A percentile compares a stretch with the other conserved stretches of the same genome.
Conservation (phyloP, 805 yeast species). For the Yamadazyma laniorum region DNA sequence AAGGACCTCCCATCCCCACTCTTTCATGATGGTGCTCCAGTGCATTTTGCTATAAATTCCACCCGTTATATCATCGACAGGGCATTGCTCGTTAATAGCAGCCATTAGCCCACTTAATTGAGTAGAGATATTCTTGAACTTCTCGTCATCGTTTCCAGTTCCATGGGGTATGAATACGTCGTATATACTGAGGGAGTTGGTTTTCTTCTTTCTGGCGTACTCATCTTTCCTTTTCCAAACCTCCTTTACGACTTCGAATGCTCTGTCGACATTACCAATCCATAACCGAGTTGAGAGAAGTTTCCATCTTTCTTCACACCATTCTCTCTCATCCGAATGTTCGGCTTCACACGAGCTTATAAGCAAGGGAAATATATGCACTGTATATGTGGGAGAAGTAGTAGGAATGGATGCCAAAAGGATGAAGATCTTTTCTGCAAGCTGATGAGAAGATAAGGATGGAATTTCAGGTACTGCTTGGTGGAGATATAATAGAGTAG, state of each 20-base stretch:
- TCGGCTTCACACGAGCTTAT: constrained; percentile 66
- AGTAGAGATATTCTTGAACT: constrained; percentile 24
- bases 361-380: constrained; percentile 64
- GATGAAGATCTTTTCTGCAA: constrained; percentile 61
- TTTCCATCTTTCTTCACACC: constrained; percentile 62
- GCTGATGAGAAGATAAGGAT: constrained; percentile 48
- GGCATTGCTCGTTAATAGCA: constrained; percentile 32
- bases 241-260: constrained; percentile 67
- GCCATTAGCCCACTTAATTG: constrained; percentile 43
- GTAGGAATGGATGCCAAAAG: constrained; percentile 62
- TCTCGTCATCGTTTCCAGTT: constrained; percentile 18
- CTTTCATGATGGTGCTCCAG: constrained; percentile 70
- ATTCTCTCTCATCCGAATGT: constrained; percentile 55
- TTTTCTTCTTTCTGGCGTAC: constrained; percentile 23
- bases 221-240: constrained; percentile 67
- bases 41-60: constrained; percentile 53
- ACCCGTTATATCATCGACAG: constrained; percentile 30
- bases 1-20: constrained; percentile 75
- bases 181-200: constrained; percentile 11
- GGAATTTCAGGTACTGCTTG: constrained; percentile 74
- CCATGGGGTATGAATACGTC: constrained; percentile 17
- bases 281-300: constrained; percentile 52
- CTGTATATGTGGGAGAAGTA: constrained; percentile 51
- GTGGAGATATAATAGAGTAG: constrained; percentile 58
- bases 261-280: constrained; percentile 65